Percentiles rank a stretch among this genome's conserved stretches.
These are phyloP conservation scores for Dendryphion nanum DNA, from an alignment of 2,329 filamentous ascomycete genomes.

Conservation along the genomic window DNA sequence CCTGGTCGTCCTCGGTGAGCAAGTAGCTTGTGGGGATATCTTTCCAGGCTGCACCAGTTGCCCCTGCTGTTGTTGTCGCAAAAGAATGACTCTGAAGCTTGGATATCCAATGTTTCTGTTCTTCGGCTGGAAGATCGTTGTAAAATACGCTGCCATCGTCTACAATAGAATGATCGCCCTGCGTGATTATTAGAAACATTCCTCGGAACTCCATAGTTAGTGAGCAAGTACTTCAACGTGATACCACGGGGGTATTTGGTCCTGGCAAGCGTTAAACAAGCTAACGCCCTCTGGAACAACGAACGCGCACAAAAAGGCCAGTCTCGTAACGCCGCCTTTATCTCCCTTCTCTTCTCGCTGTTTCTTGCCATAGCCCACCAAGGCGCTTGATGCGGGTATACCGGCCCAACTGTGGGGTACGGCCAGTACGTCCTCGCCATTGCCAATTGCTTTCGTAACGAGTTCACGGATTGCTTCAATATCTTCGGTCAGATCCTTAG, in stretches of 20 bases:
- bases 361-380: slow-evolving; percentile 33
- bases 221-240: slow-evolving; percentile 27
- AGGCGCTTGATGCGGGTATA: slow-evolving; percentile 37
- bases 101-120: slow-evolving; percentile 15
- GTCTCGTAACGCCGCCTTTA: slow-evolving; percentile 38
- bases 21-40: slow-evolving; percentile 38
- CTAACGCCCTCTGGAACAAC: slow-evolving; percentile 34
- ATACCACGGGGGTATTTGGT: slow-evolving; percentile 24
- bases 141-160: slow-evolving; percentile 16
- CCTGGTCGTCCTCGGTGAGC: slow-evolving; percentile 37
- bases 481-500: slow-evolving; percentile 32
- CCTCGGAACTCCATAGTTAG: no score
- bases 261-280: slow-evolving; percentile 28
- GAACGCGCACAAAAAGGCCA: slow-evolving; percentile 39
- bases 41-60: slow-evolving; percentile 33
- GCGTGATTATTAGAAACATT: no score
- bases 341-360: slow-evolving; percentile 34
- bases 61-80: slow-evolving; percentile 21
- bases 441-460: slow-evolving; percentile 37
- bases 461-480: slow-evolving; percentile 31
- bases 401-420: slow-evolving; percentile 48
- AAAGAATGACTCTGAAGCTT: slow-evolving; percentile 22
- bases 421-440: slow-evolving; percentile 43
- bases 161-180: slow-evolving; percentile 2
- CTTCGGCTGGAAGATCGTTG: slow-evolving; percentile 22